Base-by-base conservation (phyloP, 2,329 filamentous ascomycete species). In the Sporothrix brunneoviolacea region DNA sequence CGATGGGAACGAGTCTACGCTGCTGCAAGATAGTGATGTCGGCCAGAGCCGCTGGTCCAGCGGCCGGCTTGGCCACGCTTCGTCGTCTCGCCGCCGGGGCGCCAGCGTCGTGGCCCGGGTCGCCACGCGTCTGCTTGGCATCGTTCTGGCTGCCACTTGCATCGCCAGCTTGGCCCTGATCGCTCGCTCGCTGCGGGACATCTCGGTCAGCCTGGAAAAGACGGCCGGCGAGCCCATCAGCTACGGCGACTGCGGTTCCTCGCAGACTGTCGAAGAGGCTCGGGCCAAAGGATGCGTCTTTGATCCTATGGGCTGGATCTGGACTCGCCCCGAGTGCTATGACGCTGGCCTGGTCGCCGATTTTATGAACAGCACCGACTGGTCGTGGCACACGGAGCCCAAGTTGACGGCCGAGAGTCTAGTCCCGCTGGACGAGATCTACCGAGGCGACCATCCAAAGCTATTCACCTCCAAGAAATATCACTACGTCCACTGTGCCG, bases 311-410 rank as follows among this genome's bases (percentile, higher is more conserved):
- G 46, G 54, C 18, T 56, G 52, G 52, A 42, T 56, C 19, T 56
- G 54, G 54, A 50, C 51, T 15, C 54, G 52, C 15, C 54, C 52
- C 15, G 52, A 54, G 47, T 56, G 54, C 47, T 56, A 56, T 43
- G 52, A 56, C 38, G 42, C 37, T 13, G 54, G 54, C 38, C 44
- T 56, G 30, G 47, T 56, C 7, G 37, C 24, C 13, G 54, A 56
- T 15, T 56, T 56, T 32, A 48, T 54, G 45, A 56, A 54, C 46
- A 40, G 52, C 27, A 56, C 52, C 27, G 49, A 54, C 22, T 56
- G 37, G 38, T 52, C 50, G 39, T 54, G 49, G 49, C 53, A 54
- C 41, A 52, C 46, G 21, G 51, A 54, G 21, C 54, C 54, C 8
- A 55, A 55, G 40, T 33, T 55, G 18, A 44, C 18, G 4, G 27